phyloP scores from a whole-genome alignment of 2,329 filamentous ascomycete genomes.

The Diaporthe vexans region DNA sequence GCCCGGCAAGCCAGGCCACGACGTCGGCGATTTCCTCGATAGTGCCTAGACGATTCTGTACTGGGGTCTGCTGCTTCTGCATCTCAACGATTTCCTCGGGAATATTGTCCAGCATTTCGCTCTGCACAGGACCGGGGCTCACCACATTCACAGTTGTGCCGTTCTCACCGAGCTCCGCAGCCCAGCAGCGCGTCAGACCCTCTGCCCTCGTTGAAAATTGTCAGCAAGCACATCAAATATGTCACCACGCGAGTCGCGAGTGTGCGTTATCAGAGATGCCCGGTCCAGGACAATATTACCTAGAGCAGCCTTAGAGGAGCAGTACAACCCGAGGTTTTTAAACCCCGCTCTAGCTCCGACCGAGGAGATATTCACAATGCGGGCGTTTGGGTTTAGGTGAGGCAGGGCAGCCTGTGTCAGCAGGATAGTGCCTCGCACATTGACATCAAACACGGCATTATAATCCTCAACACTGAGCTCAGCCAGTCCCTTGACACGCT shows the following conservation, averaged over 20 bases:
- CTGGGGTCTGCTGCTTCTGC: constrained; percentile 64
- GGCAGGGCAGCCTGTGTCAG: constrained; percentile 67
- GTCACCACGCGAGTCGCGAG: background rate
- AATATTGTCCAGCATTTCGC: constrained; percentile 69
- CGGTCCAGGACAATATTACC: background rate
- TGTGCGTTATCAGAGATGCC: background rate
- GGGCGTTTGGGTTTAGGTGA: constrained; percentile 58
- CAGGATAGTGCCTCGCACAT: constrained; percentile 67
- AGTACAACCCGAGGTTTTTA: constrained; percentile 63
- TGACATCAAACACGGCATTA: constrained; percentile 67
- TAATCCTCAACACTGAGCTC: constrained; percentile 65
- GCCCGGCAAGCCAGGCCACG: constrained; percentile 67
- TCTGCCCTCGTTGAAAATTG: constrained; percentile 56
- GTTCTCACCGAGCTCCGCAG: constrained; percentile 67
- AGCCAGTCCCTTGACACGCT: constrained; percentile 52
- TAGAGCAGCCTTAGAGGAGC: constrained; percentile 68
- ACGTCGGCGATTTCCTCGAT: constrained; percentile 68
- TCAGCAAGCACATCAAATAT: background rate
- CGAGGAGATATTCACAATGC: constrained; percentile 73
- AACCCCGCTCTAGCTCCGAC: constrained; percentile 65
- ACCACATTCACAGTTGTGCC: constrained; percentile 74
- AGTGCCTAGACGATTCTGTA: constrained; percentile 65
- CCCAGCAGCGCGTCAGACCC: constrained; percentile 70
- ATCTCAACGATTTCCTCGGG: constrained; percentile 62
- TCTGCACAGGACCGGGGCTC: constrained; percentile 70